Percentiles rank a stretch among this genome's conserved stretches.
phyloP scores from a whole-genome alignment of 345 rosid species.

The Kandelia obovata region DNA sequence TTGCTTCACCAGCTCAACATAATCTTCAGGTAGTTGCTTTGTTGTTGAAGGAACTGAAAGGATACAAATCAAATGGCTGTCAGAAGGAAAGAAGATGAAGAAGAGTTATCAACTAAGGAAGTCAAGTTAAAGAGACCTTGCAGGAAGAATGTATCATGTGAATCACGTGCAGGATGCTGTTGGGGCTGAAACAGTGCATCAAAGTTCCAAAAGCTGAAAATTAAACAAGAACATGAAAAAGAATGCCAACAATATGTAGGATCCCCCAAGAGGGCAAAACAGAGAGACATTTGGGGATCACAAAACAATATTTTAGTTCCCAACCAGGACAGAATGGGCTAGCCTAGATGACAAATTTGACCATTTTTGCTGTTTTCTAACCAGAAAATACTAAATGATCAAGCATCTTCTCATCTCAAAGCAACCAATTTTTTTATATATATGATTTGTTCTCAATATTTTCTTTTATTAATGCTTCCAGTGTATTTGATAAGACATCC shows the following conservation, averaged over 20 bases:
- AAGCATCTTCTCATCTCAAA: too few species aligned
- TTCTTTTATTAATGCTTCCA: neutral
- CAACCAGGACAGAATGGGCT: too few species aligned
- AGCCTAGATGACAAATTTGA: too few species aligned
- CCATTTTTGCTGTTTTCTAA: too few species aligned
- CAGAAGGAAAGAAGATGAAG: conserved; percentile 10
- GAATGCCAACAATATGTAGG: too few species aligned
- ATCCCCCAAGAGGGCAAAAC: too few species aligned
- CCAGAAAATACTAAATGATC: too few species aligned
- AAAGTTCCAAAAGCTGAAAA: conserved; percentile 92
- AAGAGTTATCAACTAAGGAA: conserved; percentile 7
- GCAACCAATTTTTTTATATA: too few species aligned
- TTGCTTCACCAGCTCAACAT: conserved; percentile 68
- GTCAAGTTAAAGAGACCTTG: conserved; percentile 43
- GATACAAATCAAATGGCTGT: conserved; percentile 11
- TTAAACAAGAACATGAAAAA: conserved; percentile 4
- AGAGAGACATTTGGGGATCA: too few species aligned
- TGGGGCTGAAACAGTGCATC: conserved; percentile 97
- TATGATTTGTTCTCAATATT: neutral
- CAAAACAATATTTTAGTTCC: too few species aligned
- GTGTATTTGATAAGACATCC: too few species aligned
- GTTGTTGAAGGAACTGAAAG: conserved; percentile 77
- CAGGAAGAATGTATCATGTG: conserved; percentile 92
- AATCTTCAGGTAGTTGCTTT: conserved; percentile 73
- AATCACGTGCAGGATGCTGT: conserved; percentile 98